Conservation (phyloP, 495 filamentous ascomycete genomes). For the Penicillium steckii region DNA sequence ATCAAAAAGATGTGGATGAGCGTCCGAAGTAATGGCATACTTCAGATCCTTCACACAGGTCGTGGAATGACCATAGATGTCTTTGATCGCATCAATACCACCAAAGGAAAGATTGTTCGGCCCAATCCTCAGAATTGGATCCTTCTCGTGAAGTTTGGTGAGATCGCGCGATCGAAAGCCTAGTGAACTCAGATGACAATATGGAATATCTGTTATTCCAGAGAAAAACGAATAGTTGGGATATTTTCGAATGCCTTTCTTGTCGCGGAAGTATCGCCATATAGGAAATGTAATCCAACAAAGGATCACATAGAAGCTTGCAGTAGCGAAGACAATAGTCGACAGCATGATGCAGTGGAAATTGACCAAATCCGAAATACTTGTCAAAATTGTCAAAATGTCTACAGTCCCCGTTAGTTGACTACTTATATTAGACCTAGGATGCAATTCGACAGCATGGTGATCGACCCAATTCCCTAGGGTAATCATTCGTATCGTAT, state of each 20-base stretch:
- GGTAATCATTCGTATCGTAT: too few relatives aligned
- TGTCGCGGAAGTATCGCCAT: slow-evolving; percentile 34
- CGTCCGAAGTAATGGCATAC: slow-evolving; percentile 36
- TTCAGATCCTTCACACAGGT: slow-evolving; percentile 41
- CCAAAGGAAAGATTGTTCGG: slow-evolving; percentile 48
- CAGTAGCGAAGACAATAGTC: neutral
- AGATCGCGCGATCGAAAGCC: slow-evolving; percentile 34
- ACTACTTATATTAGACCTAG: too few relatives aligned
- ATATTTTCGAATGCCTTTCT: slow-evolving; percentile 41
- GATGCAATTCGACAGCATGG: too few relatives aligned
- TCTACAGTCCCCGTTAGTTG: too few relatives aligned
- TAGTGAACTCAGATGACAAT: slow-evolving; percentile 20
- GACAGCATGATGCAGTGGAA: neutral
- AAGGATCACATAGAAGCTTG: slow-evolving; percentile 5
- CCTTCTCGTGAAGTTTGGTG: slow-evolving; percentile 31
- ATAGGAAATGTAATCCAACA: slow-evolving; percentile 18
- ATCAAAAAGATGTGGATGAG: slow-evolving; percentile 38
- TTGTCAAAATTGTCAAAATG: too few relatives aligned
- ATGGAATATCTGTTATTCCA: slow-evolving; percentile 36
- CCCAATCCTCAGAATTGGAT: slow-evolving; percentile 42
- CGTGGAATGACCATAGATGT: slow-evolving; percentile 52
- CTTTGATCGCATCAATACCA: slow-evolving; percentile 37
- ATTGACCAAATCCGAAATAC: too few relatives aligned
- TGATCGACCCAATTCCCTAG: too few relatives aligned
- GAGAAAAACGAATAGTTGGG: slow-evolving; percentile 32